phyloP scores from a whole-genome alignment of 2,329 filamentous ascomycete genomes.

The Alternaria arbusti region DNA sequence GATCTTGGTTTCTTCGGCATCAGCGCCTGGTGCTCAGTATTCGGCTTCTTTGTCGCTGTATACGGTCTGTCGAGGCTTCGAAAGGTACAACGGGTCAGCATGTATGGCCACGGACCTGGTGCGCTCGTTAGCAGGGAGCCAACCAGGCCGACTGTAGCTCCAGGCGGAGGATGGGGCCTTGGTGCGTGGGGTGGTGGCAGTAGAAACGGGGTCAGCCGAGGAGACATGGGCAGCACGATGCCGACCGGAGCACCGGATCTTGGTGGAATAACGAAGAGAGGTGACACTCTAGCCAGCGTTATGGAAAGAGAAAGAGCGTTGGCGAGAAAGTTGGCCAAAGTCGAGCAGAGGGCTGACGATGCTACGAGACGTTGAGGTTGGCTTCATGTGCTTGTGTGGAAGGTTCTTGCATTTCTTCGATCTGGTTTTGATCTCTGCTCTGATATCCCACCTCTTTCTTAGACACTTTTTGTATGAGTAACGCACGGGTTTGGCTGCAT shows the following conservation, averaged over 20 bases:
- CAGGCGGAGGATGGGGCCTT: conserved; percentile 31
- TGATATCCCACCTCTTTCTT: conserved; percentile 25
- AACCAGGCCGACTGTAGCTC: conserved; percentile 1
- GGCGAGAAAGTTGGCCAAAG: conserved; percentile 36
- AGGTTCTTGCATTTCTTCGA: background rate
- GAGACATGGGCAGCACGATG: conserved; percentile 13
- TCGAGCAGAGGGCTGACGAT: conserved; percentile 33
- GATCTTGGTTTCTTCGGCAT: conserved; percentile 83
- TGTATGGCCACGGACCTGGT: conserved; percentile 66
- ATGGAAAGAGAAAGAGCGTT: conserved; percentile 36
- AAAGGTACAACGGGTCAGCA: conserved; percentile 85
- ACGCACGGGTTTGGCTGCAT: conserved; percentile 18
- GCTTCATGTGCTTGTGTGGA: background rate
- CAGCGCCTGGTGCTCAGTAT: conserved; percentile 70
- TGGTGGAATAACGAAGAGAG: conserved; percentile 25
- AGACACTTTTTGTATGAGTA: conserved; percentile 2
- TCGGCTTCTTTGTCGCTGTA: conserved; percentile 78
- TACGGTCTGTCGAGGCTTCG: conserved; percentile 85
- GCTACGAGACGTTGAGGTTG: conserved; percentile 12
- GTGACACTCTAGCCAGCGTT: conserved; percentile 31
- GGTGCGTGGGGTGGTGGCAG: conserved; percentile 39
- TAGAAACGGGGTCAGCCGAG: conserved; percentile 27
- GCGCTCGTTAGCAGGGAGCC: conserved; percentile 23
- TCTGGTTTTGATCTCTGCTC: conserved; percentile 27
- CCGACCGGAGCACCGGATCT: conserved; percentile 23